Percentiles rank a stretch among this genome's conserved stretches.
phyloP scores from a whole-genome alignment of 352 stramenopile genomes.

The Phytophthora nicotianae region DNA sequence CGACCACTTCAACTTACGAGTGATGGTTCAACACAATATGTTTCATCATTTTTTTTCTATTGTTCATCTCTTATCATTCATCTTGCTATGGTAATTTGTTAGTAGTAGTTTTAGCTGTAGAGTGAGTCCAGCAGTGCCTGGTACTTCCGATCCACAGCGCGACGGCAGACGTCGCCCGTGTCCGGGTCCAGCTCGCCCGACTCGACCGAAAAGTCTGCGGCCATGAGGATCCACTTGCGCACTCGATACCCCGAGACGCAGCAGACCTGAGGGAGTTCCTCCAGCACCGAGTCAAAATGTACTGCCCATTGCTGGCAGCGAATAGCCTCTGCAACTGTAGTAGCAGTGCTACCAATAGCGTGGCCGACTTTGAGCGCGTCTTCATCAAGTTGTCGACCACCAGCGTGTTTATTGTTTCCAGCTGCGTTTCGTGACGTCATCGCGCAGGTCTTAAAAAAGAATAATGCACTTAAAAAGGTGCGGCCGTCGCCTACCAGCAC shows the following conservation, averaged over 20 bases:
- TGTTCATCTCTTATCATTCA: conserved; percentile 32
- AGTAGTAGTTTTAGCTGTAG: conserved; percentile 57
- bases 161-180: conserved; percentile 61
- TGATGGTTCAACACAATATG: not conserved
- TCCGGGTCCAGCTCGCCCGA: conserved; percentile 76
- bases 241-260: conserved; percentile 67
- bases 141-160: conserved; percentile 73
- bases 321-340: conserved; percentile 66
- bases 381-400: conserved; percentile 42
- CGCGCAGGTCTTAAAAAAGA: conserved; percentile 73
- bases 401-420: conserved; percentile 29
- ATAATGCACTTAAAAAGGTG: conserved; percentile 71
- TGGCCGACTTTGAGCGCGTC: conserved; percentile 52
- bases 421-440: conserved; percentile 13
- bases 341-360: conserved; percentile 42
- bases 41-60: conserved; percentile 20
- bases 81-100: conserved; percentile 20
- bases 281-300: conserved; percentile 72
- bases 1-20: conserved; percentile 17
- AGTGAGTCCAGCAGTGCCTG: conserved; percentile 75
- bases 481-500: conserved; percentile 75
- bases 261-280: conserved; percentile 49
- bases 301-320: conserved; percentile 76
- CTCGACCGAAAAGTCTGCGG: conserved; percentile 64
- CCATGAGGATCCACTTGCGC: conserved; percentile 85